A percentile compares a stretch with the other conserved stretches of the same genome.
These are phyloP conservation scores for Angomonas ambiguus DNA, from an alignment of 208 protist genomes.

Conservation along the genomic window DNA sequence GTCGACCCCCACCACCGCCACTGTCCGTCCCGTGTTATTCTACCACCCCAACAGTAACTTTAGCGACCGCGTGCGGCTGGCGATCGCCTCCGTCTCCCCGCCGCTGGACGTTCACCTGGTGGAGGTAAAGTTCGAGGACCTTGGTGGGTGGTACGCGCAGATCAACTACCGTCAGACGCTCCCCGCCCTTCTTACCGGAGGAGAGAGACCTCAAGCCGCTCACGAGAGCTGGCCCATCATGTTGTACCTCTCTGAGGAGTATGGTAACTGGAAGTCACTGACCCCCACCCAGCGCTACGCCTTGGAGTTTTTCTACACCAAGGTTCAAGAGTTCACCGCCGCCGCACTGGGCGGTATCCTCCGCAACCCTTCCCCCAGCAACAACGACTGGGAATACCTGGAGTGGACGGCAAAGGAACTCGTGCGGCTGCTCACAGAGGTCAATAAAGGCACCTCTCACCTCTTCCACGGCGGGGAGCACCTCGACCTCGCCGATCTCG, in stretches of 20 bases:
- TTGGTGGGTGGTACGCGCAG: slow-evolving; percentile 54
- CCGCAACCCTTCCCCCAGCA: slow-evolving; percentile 9
- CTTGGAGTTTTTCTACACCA: slow-evolving; percentile 35
- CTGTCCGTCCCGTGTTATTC: slow-evolving; percentile 49
- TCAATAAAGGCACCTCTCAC: slow-evolving; percentile 31
- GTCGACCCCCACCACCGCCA: slow-evolving; percentile 24
- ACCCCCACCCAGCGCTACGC: slow-evolving; percentile 44
- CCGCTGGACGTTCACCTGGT: slow-evolving; percentile 29
- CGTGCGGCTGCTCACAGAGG: slow-evolving; percentile 44
- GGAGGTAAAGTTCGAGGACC: slow-evolving; percentile 40
- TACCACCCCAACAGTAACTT: slow-evolving; percentile 47
- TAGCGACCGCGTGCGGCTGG: slow-evolving; percentile 49
- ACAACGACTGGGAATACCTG: slow-evolving; percentile 34
- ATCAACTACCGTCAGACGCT: slow-evolving; percentile 68
- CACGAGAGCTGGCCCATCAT: slow-evolving; percentile 63
- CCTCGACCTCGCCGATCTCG: slow-evolving; percentile 62
- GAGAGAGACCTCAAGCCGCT: slow-evolving; percentile 25
- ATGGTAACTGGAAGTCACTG: slow-evolving; percentile 17
- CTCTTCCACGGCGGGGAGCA: slow-evolving; percentile 55
- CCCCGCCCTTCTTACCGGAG: slow-evolving; percentile 47
- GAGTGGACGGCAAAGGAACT: slow-evolving; percentile 39
- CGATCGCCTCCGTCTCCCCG: slow-evolving; percentile 34
- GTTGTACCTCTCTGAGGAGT: slow-evolving; percentile 49
- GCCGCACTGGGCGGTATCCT: slow-evolving; percentile 16
- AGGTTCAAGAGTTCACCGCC: slow-evolving; percentile 27